A percentile compares a stretch with the other conserved stretches of the same genome.
These are phyloP conservation scores for Phytophthora podocarpi DNA, from an alignment of 352 stramenopile genomes.

Conservation along the genomic window DNA sequence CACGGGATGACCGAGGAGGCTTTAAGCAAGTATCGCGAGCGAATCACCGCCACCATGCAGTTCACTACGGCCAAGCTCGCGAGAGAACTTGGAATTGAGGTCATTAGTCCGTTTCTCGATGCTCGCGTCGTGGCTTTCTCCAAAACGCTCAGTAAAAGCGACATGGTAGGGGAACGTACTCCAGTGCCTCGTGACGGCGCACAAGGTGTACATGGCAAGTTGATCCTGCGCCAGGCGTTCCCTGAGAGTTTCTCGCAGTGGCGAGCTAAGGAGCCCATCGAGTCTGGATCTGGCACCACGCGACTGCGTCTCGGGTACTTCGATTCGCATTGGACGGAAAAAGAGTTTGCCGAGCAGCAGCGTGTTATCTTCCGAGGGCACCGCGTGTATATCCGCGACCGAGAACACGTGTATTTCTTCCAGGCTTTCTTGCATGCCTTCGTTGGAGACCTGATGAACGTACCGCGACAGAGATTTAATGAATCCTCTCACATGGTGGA, in stretches of 20 bases:
- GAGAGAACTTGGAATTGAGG: constrained; percentile 57
- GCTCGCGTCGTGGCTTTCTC: constrained; percentile 71
- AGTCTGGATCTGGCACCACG: constrained; percentile 80
- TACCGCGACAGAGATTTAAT: constrained; percentile 40
- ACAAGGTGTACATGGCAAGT: constrained; percentile 67
- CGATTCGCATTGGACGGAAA: constrained; percentile 40
- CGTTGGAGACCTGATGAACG: constrained; percentile 44
- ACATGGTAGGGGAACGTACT: constrained; percentile 71
- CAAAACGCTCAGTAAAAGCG: constrained; percentile 51
- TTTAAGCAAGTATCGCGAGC: constrained; percentile 70
- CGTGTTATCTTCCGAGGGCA: constrained; percentile 38
- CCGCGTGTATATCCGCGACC: constrained; percentile 63
- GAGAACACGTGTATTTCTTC: constrained; percentile 77
- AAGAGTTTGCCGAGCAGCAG: constrained; percentile 50
- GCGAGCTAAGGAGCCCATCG: constrained; percentile 89
- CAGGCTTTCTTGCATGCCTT: constrained; percentile 66
- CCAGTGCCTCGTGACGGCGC: constrained; percentile 58
- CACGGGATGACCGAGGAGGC: constrained; percentile 59
- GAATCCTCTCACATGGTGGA: constrained; percentile 34
- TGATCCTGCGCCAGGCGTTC: constrained; percentile 86
- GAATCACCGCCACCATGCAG: constrained; percentile 81
- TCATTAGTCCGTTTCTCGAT: constrained; percentile 84
- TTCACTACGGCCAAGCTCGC: constrained; percentile 84
- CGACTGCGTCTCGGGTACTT: constrained; percentile 71
- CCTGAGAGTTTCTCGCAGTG: constrained; percentile 84